Percentiles rank a stretch among this genome's conserved stretches.
Conservation (phyloP, 1,284 basidiomycete species). For the Tylopilus orsonianus region DNA sequence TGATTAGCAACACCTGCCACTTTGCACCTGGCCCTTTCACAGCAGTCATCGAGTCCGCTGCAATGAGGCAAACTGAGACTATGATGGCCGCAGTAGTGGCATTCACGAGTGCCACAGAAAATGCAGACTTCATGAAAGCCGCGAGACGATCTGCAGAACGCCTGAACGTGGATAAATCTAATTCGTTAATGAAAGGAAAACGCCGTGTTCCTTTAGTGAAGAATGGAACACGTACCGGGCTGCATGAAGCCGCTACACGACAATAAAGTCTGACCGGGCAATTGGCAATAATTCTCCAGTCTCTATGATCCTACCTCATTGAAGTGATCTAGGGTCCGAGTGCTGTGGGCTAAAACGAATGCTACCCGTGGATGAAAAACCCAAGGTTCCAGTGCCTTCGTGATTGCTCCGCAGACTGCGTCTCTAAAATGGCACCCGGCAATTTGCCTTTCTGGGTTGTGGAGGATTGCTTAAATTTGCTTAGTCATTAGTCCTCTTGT, state of each 20-base stretch:
- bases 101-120: constrained; percentile 4
- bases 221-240: constrained; percentile 1
- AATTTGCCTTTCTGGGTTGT: constrained; percentile 8
- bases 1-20: constrained; percentile 7
- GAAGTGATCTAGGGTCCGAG: no score
- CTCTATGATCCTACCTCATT: neutral
- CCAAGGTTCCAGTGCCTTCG: constrained; percentile 3
- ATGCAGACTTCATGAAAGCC: constrained; percentile 12
- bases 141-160: constrained; percentile 17
- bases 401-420: constrained; percentile 6
- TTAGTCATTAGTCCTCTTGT: constrained; percentile 24
- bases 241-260: neutral
- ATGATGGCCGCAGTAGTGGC: constrained; percentile 6
- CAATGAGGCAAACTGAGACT: constrained; percentile 17
- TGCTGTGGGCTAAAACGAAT: no score
- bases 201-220: constrained; percentile 5
- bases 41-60: constrained; percentile 9
- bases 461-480: constrained; percentile 3
- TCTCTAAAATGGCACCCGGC: neutral
- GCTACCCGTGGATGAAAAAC: no score
- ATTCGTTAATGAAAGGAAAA: constrained; percentile 6
- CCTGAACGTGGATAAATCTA: neutral
- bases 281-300: neutral
- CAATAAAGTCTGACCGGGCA: neutral
- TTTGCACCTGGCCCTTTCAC: constrained; percentile 7